Conservation (phyloP, 2,329 filamentous ascomycete species). For the Hansfordia pulvinata region DNA sequence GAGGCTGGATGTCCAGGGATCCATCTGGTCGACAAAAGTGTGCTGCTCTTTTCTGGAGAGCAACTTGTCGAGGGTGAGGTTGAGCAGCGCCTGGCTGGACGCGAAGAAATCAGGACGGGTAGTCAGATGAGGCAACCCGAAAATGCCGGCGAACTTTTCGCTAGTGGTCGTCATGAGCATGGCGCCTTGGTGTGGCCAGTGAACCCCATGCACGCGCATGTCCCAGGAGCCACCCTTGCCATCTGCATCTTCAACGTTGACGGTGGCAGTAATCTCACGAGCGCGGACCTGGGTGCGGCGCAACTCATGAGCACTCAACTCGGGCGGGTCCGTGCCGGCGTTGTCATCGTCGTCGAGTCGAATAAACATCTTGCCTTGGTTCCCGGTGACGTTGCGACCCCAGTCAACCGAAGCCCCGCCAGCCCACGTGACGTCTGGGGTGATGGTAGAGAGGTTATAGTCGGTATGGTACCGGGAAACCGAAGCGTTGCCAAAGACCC, state of each 20-base stretch:
- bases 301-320: conserved; percentile 17
- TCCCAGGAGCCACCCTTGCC: conserved; percentile 64
- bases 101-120: conserved; percentile 42
- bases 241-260: conserved; percentile 60
- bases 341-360: conserved; percentile 44
- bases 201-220: conserved; percentile 68
- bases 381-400: conserved; percentile 69
- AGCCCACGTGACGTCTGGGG: conserved; percentile 53
- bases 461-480: conserved; percentile 29
- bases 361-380: conserved; percentile 54
- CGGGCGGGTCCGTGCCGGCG: conserved; percentile 26
- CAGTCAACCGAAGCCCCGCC: conserved; percentile 44
- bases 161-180: conserved; percentile 80
- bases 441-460: conserved; percentile 52
- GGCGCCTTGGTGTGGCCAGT: conserved; percentile 70
- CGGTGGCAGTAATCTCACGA: conserved; percentile 54
- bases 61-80: conserved; percentile 54
- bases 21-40: conserved; percentile 40
- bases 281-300: conserved; percentile 36
- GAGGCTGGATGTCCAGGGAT: conserved; percentile 65
- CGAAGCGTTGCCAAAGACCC: conserved; percentile 45
- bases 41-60: conserved; percentile 51
- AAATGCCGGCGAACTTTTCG: conserved; percentile 88
- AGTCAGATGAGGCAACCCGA: conserved; percentile 73
- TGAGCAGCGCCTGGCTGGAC: conserved; percentile 51